These are phyloP conservation scores for Chalciporus pseudorubinellus DNA, from an alignment of 768 basidiomycete genomes.

Conservation along the genomic window DNA sequence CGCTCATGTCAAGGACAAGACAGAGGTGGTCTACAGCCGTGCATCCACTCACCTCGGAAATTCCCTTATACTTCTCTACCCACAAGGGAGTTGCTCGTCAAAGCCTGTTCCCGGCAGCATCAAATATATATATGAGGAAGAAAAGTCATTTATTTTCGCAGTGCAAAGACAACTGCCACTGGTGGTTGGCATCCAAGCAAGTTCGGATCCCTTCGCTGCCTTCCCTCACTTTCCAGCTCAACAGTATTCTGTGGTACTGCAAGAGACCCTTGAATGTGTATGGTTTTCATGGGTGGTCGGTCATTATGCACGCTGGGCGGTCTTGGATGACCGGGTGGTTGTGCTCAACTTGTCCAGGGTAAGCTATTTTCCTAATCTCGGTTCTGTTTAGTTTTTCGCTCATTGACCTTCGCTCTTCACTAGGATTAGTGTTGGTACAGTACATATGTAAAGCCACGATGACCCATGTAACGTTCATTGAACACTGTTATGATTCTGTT, in stretches of 20 bases:
- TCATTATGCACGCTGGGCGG: conserved; percentile 1
- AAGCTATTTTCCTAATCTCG: too few relatives aligned
- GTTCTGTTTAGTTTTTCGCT: too few relatives aligned
- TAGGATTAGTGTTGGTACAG: too few relatives aligned
- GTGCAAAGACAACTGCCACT: not conserved
- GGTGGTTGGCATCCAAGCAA: not conserved
- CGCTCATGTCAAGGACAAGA: not conserved
- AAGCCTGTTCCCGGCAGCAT: conserved; percentile 6
- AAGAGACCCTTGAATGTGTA: not conserved
- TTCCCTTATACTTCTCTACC: conserved; percentile 8
- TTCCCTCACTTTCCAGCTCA: conserved; percentile 4
- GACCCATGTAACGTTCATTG: too few relatives aligned
- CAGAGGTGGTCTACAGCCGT: not conserved
- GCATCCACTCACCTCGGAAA: conserved; percentile 8
- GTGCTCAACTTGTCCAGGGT: conserved; percentile 1
- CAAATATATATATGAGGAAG: conserved; percentile 7
- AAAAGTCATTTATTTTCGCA: not conserved
- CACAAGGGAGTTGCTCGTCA: not conserved
- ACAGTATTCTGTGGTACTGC: not conserved
- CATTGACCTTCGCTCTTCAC: too few relatives aligned
- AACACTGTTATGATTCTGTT: too few relatives aligned
- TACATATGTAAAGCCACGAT: too few relatives aligned
- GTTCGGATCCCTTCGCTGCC: not conserved
- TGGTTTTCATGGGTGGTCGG: not conserved
- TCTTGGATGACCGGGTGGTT: not conserved